A percentile compares a stretch with the other conserved stretches of the same genome.
Conservation (phyloP, 805 yeast species). For the Nakazawaea anatomiae region DNA sequence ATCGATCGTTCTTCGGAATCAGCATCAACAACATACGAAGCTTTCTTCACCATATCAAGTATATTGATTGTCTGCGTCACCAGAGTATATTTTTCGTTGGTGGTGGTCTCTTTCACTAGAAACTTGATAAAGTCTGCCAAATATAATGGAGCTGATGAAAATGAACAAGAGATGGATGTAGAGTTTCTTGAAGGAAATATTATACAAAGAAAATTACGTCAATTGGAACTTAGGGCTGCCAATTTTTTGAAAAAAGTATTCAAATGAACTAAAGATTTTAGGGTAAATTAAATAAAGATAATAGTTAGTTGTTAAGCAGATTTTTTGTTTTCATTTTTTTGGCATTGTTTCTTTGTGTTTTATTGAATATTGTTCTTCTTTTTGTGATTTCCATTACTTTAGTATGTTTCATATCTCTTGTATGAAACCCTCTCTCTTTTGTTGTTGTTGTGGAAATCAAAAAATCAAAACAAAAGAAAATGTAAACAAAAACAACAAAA, state of each 20-base stretch:
- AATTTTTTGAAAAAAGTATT: slow-evolving; percentile 1
- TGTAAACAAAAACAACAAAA: too few species aligned
- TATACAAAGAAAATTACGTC: slow-evolving; percentile 9
- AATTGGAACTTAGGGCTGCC: slow-evolving; percentile 3
- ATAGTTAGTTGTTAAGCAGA: too few species aligned
- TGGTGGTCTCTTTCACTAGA: slow-evolving; percentile 54
- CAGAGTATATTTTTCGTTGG: slow-evolving; percentile 56
- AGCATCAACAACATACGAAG: slow-evolving; percentile 55
- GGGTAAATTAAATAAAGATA: too few species aligned
- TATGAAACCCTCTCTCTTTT: too few species aligned
- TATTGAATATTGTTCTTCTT: too few species aligned
- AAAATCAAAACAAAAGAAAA: too few species aligned
- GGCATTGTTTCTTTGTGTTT: neutral
- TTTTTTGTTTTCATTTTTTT: neutral
- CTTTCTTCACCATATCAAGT: slow-evolving; percentile 48
- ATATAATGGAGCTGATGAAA: slow-evolving; percentile 13
- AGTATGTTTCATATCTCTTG: too few species aligned
- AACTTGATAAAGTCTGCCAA: slow-evolving; percentile 45
- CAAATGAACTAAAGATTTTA: neutral
- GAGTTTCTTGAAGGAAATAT: slow-evolving; percentile 2
- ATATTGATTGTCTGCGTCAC: slow-evolving; percentile 40
- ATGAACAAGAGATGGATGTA: slow-evolving; percentile 1
- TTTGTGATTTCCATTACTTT: too few species aligned
- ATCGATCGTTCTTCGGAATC: slow-evolving; percentile 41
- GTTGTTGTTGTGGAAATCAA: too few species aligned